These are phyloP conservation scores for Eucommia ulmoides DNA, from an alignment of 257 asterid species.

Conservation along the genomic window DNA sequence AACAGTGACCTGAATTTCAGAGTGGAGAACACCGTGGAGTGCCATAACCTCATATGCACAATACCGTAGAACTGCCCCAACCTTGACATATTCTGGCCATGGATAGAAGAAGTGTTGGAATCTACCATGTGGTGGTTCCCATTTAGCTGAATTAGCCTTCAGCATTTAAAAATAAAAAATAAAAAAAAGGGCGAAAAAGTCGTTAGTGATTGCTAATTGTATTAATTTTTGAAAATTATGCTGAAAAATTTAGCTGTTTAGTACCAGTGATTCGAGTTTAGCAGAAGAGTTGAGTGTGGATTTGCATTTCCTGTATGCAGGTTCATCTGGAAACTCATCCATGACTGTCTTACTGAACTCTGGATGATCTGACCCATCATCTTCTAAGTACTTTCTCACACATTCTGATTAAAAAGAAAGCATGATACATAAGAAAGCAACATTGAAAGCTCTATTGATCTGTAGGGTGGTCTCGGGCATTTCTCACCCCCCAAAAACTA, in stretches of 20 bases:
- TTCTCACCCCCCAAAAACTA: too few species aligned
- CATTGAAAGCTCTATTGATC: too few species aligned
- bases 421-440: too few species aligned
- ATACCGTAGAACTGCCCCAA: constrained; percentile 46
- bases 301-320: constrained; percentile 50
- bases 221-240: background rate
- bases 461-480: too few species aligned
- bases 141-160: constrained; percentile 61
- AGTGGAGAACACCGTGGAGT: constrained; percentile 58
- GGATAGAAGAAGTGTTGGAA: constrained; percentile 50
- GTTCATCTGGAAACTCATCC: constrained; percentile 60
- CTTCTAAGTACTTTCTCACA: constrained; percentile 50
- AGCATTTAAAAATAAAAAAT: too few species aligned
- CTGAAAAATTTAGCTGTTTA: too few species aligned
- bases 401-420: too few species aligned
- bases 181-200: background rate
- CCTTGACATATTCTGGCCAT: constrained; percentile 63
- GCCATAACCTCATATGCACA: constrained; percentile 73
- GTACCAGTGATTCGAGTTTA: constrained; percentile 54
- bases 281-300: constrained; percentile 39
- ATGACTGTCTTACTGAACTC: constrained; percentile 32
- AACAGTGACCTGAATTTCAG: constrained; percentile 51
- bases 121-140: constrained; percentile 84
- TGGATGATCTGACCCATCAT: constrained; percentile 33
- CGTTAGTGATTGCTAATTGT: background rate